These are phyloP conservation scores for Pythium plurisporium DNA, from an alignment of 352 stramenopile genomes.

Conservation along the genomic window DNA sequence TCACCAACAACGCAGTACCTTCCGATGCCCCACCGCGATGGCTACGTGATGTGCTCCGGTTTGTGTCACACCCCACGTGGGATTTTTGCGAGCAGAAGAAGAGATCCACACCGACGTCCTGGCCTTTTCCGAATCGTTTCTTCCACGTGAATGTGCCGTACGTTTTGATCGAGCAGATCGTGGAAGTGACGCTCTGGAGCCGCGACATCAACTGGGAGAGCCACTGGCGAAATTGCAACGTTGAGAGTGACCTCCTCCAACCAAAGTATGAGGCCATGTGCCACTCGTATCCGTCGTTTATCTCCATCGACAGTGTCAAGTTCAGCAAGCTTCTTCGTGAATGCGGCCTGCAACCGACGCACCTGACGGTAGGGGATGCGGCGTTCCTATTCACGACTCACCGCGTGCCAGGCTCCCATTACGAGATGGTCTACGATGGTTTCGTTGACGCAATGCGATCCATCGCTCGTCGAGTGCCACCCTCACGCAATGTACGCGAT, in stretches of 20 bases:
- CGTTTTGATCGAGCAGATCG: constrained; percentile 22
- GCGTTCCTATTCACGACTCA: constrained; percentile 60
- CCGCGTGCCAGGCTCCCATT: constrained; percentile 30
- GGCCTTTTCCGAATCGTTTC: constrained; percentile 15
- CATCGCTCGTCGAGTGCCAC: constrained; percentile 29
- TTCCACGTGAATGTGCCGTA: constrained; percentile 42
- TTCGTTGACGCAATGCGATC: constrained; percentile 39
- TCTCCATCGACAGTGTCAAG: constrained; percentile 64
- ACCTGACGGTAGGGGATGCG: constrained; percentile 53
- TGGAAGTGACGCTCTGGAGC: constrained; percentile 63
- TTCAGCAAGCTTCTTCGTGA: constrained; percentile 75
- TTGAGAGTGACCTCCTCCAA: constrained; percentile 33
- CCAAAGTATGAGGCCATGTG: constrained; percentile 44
- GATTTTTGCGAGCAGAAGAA: constrained; percentile 27
- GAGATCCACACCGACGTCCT: background rate
- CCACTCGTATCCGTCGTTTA: constrained; percentile 40
- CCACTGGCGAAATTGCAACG: constrained; percentile 26
- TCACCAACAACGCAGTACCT: background rate
- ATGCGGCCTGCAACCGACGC: constrained; percentile 39
- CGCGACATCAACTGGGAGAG: constrained; percentile 42
- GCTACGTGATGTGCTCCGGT: constrained; percentile 48
- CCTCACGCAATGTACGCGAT: background rate
- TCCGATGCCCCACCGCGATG: constrained; percentile 29
- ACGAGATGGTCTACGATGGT: constrained; percentile 57
- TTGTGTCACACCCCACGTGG: constrained; percentile 41